Percentiles rank a stretch among this genome's conserved stretches.
phyloP scores from a whole-genome alignment of 208 protist species.

The Angomonas desouzai region DNA sequence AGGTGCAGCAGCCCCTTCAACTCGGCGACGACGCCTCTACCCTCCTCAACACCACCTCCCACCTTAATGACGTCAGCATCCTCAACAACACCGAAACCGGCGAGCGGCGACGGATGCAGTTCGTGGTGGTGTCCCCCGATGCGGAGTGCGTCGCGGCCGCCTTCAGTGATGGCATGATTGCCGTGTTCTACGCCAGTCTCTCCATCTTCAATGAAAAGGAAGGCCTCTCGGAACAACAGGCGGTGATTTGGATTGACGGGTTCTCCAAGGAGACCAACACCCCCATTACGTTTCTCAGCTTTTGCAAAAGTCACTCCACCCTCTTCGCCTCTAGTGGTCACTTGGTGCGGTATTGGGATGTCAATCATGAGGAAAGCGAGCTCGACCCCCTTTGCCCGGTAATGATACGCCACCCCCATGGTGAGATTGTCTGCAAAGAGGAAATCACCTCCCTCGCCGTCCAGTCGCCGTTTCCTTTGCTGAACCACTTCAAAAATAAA shows the following conservation, averaged over 20 bases:
- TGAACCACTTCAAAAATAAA: constrained; percentile 2
- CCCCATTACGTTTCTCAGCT: background rate
- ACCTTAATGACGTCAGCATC: background rate
- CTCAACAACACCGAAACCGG: background rate
- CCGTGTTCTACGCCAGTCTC: background rate
- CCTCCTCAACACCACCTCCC: background rate
- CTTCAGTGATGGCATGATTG: constrained; percentile 7
- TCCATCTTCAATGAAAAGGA: background rate
- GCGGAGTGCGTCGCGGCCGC: background rate
- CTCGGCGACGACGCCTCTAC: background rate
- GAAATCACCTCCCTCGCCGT: background rate
- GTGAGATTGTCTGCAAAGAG: constrained; percentile 1
- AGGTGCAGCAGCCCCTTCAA: background rate
- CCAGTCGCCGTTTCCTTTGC: background rate
- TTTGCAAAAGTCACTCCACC: background rate
- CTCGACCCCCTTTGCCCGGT: background rate
- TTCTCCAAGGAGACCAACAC: background rate
- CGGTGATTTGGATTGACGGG: constrained; percentile 2
- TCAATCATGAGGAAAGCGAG: constrained; percentile 1
- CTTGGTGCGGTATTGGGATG: background rate
- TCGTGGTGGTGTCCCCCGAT: background rate
- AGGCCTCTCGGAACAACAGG: background rate
- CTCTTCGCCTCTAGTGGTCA: background rate
- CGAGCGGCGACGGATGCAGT: background rate
- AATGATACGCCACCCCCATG: background rate